Base-by-base conservation (phyloP, 345 rosid genomes). In the Noccaea caerulescens region DNA sequence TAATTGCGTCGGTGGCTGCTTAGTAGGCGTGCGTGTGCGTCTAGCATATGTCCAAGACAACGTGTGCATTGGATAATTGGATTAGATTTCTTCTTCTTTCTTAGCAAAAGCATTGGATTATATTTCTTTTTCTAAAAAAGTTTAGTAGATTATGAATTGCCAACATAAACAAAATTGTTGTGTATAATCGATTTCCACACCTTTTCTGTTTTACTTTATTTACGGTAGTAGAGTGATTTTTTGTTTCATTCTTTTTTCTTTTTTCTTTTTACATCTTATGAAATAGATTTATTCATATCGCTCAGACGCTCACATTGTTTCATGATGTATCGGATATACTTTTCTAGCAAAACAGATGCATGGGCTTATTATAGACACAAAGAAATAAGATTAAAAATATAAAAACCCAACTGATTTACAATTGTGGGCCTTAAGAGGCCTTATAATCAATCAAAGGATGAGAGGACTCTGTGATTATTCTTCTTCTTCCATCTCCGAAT, bases 1-100 rank as follows among this genome's bases (percentile, higher is more conserved):
- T 53, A 54, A 45, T 1, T 4, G 58, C 47, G 77, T 65, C 77
- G 72, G 66, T 73, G 66, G 71, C 44, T 55, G 71, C 44, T 55
- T 14, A 39, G 3, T 11, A 13, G 2, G 34, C 75, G 46, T 71
- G 54, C 13, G 45, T 25, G 62, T 71, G 41, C n/a, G 13, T 39
- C 32, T 20, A 36, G 57, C 45, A 18, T 42, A 37, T 58, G 50
- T 44, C 47, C 23, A 46, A 25, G 18, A 41, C 41, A 58, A 37
- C 58, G 71, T 46, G 76, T 64, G 58, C 71, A 64, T 64, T 57
- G 16, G 33, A 54, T 72, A 65, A 64, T 64, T 57, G 12, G 33
- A 54, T 72, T 62, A 62, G 27, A 13, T 13, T 44, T 3, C n/a
- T 27, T 27, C 30, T 27, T 9, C 4, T 33, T 33, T 9, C n/a